Evolutionary conservation across 371 early-diverging fungal genomes (phyloP).

Genomic region (Apophysomyces ossiformis): DNA sequence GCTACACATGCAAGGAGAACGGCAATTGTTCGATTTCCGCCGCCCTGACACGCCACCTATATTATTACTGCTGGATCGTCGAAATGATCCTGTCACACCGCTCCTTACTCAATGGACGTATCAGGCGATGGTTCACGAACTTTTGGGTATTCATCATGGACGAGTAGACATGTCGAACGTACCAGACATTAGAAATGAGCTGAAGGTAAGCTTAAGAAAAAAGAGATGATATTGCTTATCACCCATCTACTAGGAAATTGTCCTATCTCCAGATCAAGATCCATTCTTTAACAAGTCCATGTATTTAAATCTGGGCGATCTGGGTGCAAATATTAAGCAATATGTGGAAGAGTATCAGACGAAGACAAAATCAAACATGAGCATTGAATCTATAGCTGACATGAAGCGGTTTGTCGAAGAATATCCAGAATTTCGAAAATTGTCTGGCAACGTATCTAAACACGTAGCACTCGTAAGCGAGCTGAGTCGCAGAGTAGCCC

Average conservation of each 20-base stretch:
- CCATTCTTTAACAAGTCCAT: constrained; percentile 88
- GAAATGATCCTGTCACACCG: constrained; percentile 98
- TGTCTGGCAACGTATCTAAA: constrained; percentile 95
- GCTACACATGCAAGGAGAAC: constrained; percentile 83
- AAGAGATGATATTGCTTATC: no score
- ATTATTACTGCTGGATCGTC: constrained; percentile 92
- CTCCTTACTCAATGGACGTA: constrained; percentile 98
- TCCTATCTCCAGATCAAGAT: constrained; percentile 87
- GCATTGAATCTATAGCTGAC: constrained; percentile 92
- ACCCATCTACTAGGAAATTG: constrained; percentile 70
- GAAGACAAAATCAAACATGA: constrained; percentile 85
- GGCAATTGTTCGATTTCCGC: constrained; percentile 82
- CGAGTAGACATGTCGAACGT: constrained; percentile 88
- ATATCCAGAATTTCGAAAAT: constrained; percentile 95
- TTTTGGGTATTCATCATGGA: constrained; percentile 94
- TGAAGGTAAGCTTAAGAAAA: constrained; percentile 58
- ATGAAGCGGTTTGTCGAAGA: constrained; percentile 99
- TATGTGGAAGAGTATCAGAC: constrained; percentile 93
- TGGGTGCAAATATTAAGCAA: constrained; percentile 91
- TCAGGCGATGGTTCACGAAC: constrained; percentile 98
- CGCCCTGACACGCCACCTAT: constrained; percentile 84
- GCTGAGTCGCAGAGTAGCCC: constrained; percentile 80
- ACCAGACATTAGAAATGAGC: constrained; percentile 81
- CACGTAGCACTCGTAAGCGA: constrained; percentile 96
- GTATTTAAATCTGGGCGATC: constrained; percentile 92